Evolutionary conservation across 768 basidiomycete genomes (phyloP).

Genomic region (Termitomyces sp.): DNA sequence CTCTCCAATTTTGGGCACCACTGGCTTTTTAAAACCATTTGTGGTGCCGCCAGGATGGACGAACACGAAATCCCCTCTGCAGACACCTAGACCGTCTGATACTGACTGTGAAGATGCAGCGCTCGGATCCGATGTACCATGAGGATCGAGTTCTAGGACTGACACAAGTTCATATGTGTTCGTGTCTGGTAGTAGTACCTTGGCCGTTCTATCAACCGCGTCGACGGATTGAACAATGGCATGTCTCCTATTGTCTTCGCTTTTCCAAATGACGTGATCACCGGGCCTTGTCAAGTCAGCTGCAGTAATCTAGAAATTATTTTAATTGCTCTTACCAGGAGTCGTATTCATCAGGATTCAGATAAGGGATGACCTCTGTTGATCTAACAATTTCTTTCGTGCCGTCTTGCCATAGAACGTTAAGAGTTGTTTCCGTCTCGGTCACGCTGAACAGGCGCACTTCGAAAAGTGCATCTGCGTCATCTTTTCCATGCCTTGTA

Average conservation of each 20-base stretch:
- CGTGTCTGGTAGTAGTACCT: conserved; percentile 53
- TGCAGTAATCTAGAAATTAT: background rate
- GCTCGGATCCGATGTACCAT: conserved; percentile 56
- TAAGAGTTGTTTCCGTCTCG: conserved; percentile 64
- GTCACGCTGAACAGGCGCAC: conserved; percentile 59
- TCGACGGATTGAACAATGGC: conserved; percentile 80
- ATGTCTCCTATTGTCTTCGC: conserved; percentile 57
- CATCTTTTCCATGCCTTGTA: conserved; percentile 57
- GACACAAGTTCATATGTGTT: conserved; percentile 62
- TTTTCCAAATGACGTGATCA: conserved; percentile 82
- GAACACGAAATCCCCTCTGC: conserved; percentile 81
- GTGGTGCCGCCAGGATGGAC: conserved; percentile 64
- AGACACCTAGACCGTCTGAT: conserved; percentile 69
- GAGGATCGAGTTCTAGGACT: conserved; percentile 84
- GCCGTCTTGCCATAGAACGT: conserved; percentile 89
- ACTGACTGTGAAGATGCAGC: conserved; percentile 32
- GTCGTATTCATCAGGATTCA: conserved; percentile 89
- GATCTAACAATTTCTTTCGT: conserved; percentile 54
- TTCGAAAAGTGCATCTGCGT: conserved; percentile 37
- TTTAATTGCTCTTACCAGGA: conserved; percentile 56
- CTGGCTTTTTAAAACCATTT: conserved; percentile 65
- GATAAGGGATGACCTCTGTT: conserved; percentile 69
- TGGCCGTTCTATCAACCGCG: conserved; percentile 64
- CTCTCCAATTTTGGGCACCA: conserved; percentile 82
- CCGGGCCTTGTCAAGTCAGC: conserved; percentile 62